Base-by-base conservation (phyloP, 2,329 filamentous ascomycete species). In the Ceratocystis diversiconidia region DNA sequence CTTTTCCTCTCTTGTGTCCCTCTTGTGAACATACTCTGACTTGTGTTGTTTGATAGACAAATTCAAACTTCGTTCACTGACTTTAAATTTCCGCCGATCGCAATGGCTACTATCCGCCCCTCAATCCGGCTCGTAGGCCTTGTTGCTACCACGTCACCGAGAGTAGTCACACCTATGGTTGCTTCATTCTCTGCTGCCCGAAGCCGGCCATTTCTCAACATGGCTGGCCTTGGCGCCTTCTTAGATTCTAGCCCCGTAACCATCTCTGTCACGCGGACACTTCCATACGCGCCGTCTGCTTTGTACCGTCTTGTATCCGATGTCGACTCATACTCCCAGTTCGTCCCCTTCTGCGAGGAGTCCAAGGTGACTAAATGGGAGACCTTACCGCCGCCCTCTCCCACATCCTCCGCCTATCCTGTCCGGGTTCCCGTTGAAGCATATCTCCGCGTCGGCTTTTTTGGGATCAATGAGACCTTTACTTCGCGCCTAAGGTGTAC, bases 231-330 rank as follows among this genome's bases (percentile, higher is more conserved):
- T 59, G 44, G 64, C 17, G n/a, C 71, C 43, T 69, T 75, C 19
- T 71, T 72, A 12, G 68, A 72, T 68, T 70, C 74, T 74, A 5
- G 89, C 92, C 66, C 66, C 22, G 66, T 67, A 72, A 83, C 79
- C 69, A 80, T 97, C 66, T 84, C 82, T 63, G 91, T 90, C 10
- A 80, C 81, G 22, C 88, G 90, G 68, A 87, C 81, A 3, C 86
- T 97, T 15, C 88, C 89, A 15, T 95, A 95, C 79, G 77, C 85
- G 0, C 79, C 85, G 41, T 72, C 75, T 3, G 79, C 84, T 1
- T 85, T 99, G 70, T 99, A 94, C 82, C 79, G 80, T 70, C 82
- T 96, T 65, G 92, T 99, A 74, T 85, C 91, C 76, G 90, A 96
- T 75, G 85, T 99, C 69, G 84, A 90, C 74, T 85, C 84, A 69